These are phyloP conservation scores for Phytophthora brassicae DNA, from an alignment of 352 stramenopile species.

Conservation along the genomic window DNA sequence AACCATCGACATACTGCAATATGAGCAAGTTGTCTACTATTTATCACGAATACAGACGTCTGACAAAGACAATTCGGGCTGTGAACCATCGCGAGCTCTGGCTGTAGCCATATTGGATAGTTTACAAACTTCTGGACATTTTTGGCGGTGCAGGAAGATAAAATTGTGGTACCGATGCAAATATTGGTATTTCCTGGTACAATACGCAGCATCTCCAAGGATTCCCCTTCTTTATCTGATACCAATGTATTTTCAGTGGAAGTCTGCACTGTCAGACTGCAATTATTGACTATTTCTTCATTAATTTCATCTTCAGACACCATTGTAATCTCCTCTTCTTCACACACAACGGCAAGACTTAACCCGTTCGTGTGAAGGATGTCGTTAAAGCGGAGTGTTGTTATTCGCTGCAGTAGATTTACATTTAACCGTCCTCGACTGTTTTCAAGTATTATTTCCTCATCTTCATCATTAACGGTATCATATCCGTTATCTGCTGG, in stretches of 20 bases:
- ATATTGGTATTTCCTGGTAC: background rate
- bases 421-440: slow-evolving; percentile 22
- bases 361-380: slow-evolving; percentile 24
- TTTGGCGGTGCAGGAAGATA: background rate
- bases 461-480: slow-evolving; percentile 12
- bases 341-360: background rate
- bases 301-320: background rate
- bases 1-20: slow-evolving; percentile 40
- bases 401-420: slow-evolving; percentile 16
- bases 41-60: slow-evolving; percentile 9
- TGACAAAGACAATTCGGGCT: slow-evolving; percentile 33
- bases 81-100: slow-evolving; percentile 37
- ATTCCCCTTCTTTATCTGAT: background rate
- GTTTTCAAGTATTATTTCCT: slow-evolving; percentile 38
- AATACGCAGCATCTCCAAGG: background rate
- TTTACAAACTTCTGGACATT: slow-evolving; percentile 4
- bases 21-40: slow-evolving; percentile 16
- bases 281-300: background rate
- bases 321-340: background rate
- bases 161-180: slow-evolving; percentile 7
- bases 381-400: slow-evolving; percentile 23
- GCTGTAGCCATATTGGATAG: slow-evolving; percentile 35
- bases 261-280: too few species aligned
- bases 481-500: background rate
- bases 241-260: slow-evolving; percentile 6